Percentiles rank a stretch among this genome's conserved stretches.
Conservation (phyloP, 306 rosid genomes). For the Psophocarpus tetragonolobus region DNA sequence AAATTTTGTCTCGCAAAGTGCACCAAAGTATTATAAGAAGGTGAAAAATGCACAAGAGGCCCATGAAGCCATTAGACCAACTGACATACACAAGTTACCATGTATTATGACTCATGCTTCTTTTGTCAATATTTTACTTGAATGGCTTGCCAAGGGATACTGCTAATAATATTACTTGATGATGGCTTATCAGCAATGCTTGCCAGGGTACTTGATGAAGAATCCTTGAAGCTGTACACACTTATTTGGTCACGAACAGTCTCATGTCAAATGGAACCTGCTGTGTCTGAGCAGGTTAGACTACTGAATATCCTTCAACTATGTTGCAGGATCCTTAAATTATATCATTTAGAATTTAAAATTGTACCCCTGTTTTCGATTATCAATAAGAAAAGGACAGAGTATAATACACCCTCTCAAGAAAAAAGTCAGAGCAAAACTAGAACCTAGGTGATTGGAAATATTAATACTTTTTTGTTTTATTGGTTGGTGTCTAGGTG, state of each 20-base stretch:
- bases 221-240: constrained; percentile 77
- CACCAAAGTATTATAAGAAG: constrained; percentile 80
- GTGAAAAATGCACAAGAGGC: constrained; percentile 99
- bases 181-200: constrained; percentile 66
- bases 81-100: constrained; percentile 79
- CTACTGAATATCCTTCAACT: constrained; percentile 14
- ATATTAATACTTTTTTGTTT: neutral
- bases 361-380: neutral
- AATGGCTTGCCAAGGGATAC: constrained; percentile 26
- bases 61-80: constrained; percentile 98
- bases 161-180: constrained; percentile 32
- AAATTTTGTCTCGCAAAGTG: constrained; percentile 58
- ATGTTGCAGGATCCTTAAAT: neutral
- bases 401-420: neutral
- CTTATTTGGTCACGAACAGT: constrained; percentile 90
- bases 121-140: constrained; percentile 34
- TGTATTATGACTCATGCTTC: constrained; percentile 52
- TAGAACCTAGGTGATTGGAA: neutral
- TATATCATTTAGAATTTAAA: constrained; percentile 9
- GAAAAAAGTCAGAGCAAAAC: neutral
- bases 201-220: constrained; percentile 71
- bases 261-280: constrained; percentile 95
- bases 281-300: constrained; percentile 72
- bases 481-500: neutral
- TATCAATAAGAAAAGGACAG: neutral